These are phyloP conservation scores for Senna tora DNA, from an alignment of 306 rosid species.

Conservation along the genomic window DNA sequence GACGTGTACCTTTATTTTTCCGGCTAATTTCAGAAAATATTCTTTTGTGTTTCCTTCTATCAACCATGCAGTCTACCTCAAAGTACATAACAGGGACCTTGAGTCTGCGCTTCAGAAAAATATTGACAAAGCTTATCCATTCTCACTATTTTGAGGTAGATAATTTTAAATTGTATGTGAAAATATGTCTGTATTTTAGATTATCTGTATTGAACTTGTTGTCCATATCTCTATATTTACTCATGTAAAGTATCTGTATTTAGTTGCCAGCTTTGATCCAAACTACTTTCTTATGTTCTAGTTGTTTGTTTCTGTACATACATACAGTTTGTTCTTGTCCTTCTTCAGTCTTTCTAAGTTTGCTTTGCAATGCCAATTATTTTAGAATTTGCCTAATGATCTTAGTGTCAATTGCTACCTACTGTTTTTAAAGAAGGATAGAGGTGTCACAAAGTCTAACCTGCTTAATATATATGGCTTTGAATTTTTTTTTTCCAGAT, in stretches of 20 bases:
- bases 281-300: background rate
- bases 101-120: constrained; percentile 93
- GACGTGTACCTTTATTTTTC: constrained; percentile 87
- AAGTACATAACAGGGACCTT: constrained; percentile 88
- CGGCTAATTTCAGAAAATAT: constrained; percentile 89
- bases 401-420: constrained; percentile 19
- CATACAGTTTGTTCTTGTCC: constrained; percentile 8
- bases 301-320: background rate
- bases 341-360: background rate
- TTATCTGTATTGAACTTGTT: constrained; percentile 10
- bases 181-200: constrained; percentile 15
- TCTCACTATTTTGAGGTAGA: constrained; percentile 94
- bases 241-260: constrained; percentile 29
- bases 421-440: constrained; percentile 15
- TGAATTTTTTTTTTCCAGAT: too few relatives aligned
- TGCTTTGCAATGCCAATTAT: constrained; percentile 13
- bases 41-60: constrained; percentile 83
- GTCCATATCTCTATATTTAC: constrained; percentile 24
- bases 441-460: background rate
- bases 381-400: constrained; percentile 5
- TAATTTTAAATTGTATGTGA: constrained; percentile 25
- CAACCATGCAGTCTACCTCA: constrained; percentile 86
- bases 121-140: constrained; percentile 87
- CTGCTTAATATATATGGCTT: constrained; percentile 13
- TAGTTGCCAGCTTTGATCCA: constrained; percentile 17